A percentile compares a stretch with the other conserved stretches of the same genome.
Evolutionary conservation across 495 filamentous ascomycete species (phyloP).

Genomic region (Niebla homalea): DNA sequence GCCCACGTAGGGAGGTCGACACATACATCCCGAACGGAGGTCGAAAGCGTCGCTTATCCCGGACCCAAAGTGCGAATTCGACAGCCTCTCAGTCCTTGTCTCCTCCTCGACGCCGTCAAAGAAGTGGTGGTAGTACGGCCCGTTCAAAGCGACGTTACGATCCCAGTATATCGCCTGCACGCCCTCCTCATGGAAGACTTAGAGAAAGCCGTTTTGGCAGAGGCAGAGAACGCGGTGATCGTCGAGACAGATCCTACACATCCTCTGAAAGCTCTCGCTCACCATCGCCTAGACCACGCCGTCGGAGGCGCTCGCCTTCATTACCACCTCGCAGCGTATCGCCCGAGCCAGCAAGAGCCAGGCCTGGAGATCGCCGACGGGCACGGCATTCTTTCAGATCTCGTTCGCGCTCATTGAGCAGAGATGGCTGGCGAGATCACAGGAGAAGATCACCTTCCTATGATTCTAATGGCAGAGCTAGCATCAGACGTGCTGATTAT

Average conservation of each 20-base stretch:
- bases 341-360: conserved; percentile 14
- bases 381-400: conserved; percentile 22
- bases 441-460: conserved; percentile 29
- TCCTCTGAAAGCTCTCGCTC: conserved; percentile 44
- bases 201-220: conserved; percentile 26
- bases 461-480: conserved; percentile 28
- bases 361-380: conserved; percentile 3
- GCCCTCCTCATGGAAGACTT: conserved; percentile 22
- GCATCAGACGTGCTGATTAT: conserved; percentile 35
- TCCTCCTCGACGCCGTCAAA: conserved; percentile 21
- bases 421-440: conserved; percentile 21
- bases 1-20: conserved; percentile 41
- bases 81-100: conserved; percentile 26
- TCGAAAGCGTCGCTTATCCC: conserved; percentile 12
- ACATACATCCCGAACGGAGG: conserved; percentile 40
- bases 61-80: conserved; percentile 26
- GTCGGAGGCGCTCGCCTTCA: conserved; percentile 27
- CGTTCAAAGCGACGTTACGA: conserved; percentile 25
- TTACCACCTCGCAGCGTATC: conserved; percentile 36
- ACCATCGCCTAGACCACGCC: conserved; percentile 46
- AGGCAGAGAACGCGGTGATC: conserved; percentile 34
- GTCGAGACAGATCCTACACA: conserved; percentile 37
- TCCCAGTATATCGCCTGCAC: conserved; percentile 27
- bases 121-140: conserved; percentile 19
- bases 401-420: conserved; percentile 31